Base-by-base conservation (phyloP, 192 early-diverging fungal genomes). In the Backusella tarrabulga region DNA sequence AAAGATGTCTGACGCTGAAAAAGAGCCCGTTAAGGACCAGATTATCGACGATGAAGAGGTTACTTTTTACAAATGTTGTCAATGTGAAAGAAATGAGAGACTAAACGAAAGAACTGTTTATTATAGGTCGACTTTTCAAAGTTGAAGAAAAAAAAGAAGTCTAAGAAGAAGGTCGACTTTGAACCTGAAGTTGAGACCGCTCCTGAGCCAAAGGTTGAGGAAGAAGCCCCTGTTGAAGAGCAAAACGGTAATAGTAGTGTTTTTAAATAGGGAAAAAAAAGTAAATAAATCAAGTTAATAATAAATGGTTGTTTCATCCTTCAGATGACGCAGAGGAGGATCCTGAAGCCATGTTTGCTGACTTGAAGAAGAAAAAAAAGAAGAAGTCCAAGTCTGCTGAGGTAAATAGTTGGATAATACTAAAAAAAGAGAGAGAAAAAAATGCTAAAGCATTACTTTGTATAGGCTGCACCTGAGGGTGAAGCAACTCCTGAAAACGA, bases 341-440 rank as follows among this genome's bases (percentile, higher is more conserved):
- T 74, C 85, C 87, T 72, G 83, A 86, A 60, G 86, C 88, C 66
- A 89, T 92, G 85, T 94, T 95, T 84, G 92, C 86, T 67, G 92
- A 93, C 76, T 87, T 93, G 85, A 96, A 96, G 80, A 95, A 95
- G 89, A 95, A 95, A 81, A 95, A 95, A 86, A 94, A 95, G 83
- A 93, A 94, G 88, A 60, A 60, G 81, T 79, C 80, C 41, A 80
- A 80, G 76, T 41, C 78, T 38, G 80, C 76, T 38, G 80, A 81
- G 38, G 76, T 77, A 46, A 32, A 34, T 32, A 67, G 15, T 19
- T 40, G 32, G 2, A 56, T 54, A 21, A 67, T 42, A 50, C 36
- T 14, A 26, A 2, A 34, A 6, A 5, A 4, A 17, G 7, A 23
- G 4, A 42, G 36, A 29, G 26, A 21, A 15, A 21, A n/a, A 26